A percentile compares a stretch with the other conserved stretches of the same genome.
phyloP scores from a whole-genome alignment of 345 rosid species.

The Pugionium cornutum region DNA sequence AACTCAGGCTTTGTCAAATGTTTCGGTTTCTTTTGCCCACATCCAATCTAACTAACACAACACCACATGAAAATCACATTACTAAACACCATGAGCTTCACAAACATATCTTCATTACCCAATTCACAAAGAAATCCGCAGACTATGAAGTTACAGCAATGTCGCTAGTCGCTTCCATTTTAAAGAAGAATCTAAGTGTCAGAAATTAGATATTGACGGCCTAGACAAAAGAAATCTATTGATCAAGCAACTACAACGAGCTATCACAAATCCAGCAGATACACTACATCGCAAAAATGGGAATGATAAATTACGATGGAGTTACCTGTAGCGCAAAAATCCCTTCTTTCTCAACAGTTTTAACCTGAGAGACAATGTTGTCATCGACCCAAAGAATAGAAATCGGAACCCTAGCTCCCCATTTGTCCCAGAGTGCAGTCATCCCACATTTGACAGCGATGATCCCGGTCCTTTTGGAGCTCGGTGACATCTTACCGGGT shows the following conservation, averaged over 20 bases:
- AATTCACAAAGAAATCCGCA: neutral
- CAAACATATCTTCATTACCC: neutral
- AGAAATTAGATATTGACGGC: no score
- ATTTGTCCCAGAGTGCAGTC: slow-evolving; percentile 93
- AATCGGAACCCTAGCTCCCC: slow-evolving; percentile 88
- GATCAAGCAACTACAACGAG: no score
- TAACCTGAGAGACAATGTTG: slow-evolving; percentile 91
- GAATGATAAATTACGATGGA: slow-evolving; percentile 12
- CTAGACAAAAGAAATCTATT: no score
- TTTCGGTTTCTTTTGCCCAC: slow-evolving; percentile 90
- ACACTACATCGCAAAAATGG: no score
- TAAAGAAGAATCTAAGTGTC: neutral
- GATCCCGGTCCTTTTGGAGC: slow-evolving; percentile 72
- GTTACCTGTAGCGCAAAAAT: slow-evolving; percentile 76
- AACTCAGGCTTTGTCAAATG: slow-evolving; percentile 73
- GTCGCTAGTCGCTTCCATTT: neutral
- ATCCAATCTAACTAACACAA: slow-evolving; percentile 82
- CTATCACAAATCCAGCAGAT: no score
- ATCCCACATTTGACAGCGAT: slow-evolving; percentile 92
- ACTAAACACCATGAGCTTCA: slow-evolving; percentile 30
- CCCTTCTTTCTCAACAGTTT: slow-evolving; percentile 89
- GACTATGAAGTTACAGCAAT: no score
- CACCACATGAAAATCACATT: slow-evolving; percentile 32
- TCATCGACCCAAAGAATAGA: slow-evolving; percentile 86
- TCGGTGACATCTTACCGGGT: slow-evolving; percentile 58